Conservation (phyloP, 2,329 filamentous ascomycete species). For the Fusarium goolgardi region DNA sequence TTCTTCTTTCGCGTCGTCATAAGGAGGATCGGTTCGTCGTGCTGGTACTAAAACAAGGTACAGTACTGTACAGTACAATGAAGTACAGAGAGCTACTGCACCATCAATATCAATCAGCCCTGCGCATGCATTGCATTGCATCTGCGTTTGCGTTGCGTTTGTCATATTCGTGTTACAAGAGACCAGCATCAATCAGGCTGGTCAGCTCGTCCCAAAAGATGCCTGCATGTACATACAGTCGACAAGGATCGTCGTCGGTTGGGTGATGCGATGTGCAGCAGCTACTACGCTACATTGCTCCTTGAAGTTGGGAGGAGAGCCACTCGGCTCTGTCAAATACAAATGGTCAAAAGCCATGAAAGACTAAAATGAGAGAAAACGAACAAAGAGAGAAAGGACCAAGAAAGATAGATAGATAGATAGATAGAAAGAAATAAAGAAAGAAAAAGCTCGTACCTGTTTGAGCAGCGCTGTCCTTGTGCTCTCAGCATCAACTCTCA, state of each 20-base stretch:
- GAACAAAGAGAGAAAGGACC: neutral
- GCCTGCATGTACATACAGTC: neutral
- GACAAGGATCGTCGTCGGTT: neutral
- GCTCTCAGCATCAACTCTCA: constrained; percentile 25
- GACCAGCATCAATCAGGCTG: neutral
- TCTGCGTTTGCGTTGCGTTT: neutral
- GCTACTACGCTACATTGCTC: neutral
- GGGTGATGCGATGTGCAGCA: neutral
- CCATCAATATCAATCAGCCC: neutral
- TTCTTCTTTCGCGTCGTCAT: constrained; percentile 36
- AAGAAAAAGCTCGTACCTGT: constrained; percentile 27
- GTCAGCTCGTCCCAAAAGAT: constrained; percentile 3
- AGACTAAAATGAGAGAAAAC: neutral
- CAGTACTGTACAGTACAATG: constrained; percentile 5
- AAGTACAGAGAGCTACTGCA: neutral
- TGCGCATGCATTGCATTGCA: constrained; percentile 1
- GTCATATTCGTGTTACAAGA: neutral
- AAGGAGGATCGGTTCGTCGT: constrained; percentile 5
- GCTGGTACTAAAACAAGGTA: constrained; percentile 13
- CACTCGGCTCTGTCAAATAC: constrained; percentile 8
- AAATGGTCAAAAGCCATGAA: neutral
- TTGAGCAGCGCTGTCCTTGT: constrained; percentile 32
- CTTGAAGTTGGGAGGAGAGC: neutral
- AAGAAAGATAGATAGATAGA: too few relatives aligned
- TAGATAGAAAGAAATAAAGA: neutral